Evolutionary conservation across 345 rosid genomes (phyloP), one percentile per base, ranked within the genome.

Genomic region (Alliaria petiolata): DNA sequence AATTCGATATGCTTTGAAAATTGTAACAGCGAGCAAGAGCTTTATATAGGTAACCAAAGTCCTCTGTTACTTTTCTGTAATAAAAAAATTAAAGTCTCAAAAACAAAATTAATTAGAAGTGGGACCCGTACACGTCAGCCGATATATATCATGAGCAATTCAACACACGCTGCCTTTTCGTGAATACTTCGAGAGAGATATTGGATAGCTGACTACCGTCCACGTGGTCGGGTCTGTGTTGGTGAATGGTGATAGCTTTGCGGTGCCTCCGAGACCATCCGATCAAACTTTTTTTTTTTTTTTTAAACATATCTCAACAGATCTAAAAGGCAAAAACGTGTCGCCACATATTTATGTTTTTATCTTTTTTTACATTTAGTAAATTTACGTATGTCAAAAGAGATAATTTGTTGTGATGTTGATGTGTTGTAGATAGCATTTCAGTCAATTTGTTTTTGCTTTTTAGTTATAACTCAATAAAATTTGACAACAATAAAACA

Each of bases 11-110:
- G 52, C 25, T 35, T 54, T 15, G 9, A 14, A 51, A 12, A 44
- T 28, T 15, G 56, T 49, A 66, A 3, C 50, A 36, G 60, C 4
- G 1, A 40, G 61, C 7, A 58, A 58, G 53, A 51, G 65, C 62
- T 59, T 58, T 74, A 67, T 67, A 74, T 74, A 74, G 71, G 77
- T 73, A 38, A 65, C 77, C 16, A 53, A 63, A 72, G 17, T 51
- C 35, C 7, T 71, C 52, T 61, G 53, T 60, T 30, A 30, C 40
- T 44, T 62, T 43, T 40, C 17, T 11, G 26, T 30, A 56, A n/a
- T n/a, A n/a, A n/a, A n/a, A n/a, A n/a, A n/a, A n/a, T n/a, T n/a
- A n/a, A n/a, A n/a, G 25, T 45, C 50, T 17, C 17, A 8, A 30
- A n/a, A 57, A 35, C 0, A 22, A 47, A 10, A 8, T 53, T 52